Percentiles rank a stretch among this genome's conserved stretches.
Evolutionary conservation across 768 basidiomycete genomes (phyloP).

Genomic region (Lentinula boryana): DNA sequence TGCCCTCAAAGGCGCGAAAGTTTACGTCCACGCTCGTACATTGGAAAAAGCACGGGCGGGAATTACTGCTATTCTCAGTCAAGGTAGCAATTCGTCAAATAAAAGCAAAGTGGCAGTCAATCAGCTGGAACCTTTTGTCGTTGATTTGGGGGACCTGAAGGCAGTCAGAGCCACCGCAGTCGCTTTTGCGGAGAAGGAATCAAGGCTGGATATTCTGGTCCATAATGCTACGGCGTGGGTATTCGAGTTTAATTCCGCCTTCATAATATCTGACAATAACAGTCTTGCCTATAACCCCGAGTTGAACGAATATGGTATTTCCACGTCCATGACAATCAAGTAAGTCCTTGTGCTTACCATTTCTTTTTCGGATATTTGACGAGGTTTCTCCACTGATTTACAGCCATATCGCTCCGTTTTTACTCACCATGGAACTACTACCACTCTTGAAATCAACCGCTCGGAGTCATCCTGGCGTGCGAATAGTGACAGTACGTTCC

Average conservation of each 20-base stretch:
- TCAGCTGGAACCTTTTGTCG: background rate
- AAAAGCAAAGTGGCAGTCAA: background rate
- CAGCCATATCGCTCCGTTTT: slow-evolving; percentile 6
- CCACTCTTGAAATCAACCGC: slow-evolving; percentile 7
- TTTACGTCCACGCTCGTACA: slow-evolving; percentile 4
- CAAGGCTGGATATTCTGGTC: background rate
- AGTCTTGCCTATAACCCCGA: background rate
- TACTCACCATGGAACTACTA: slow-evolving; percentile 4
- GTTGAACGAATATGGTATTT: background rate
- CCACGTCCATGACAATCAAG: background rate
- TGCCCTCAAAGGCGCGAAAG: background rate
- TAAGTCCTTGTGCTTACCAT: background rate
- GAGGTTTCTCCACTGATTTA: background rate
- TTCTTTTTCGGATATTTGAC: too few relatives aligned
- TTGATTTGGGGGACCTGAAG: slow-evolving; percentile 2
- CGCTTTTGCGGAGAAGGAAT: background rate
- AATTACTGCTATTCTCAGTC: background rate
- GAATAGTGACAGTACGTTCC: background rate
- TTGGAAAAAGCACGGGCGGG: slow-evolving; percentile 1
- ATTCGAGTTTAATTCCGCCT: background rate
- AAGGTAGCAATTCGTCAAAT: background rate
- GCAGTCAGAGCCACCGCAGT: background rate
- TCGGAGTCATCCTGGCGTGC: slow-evolving; percentile 1
- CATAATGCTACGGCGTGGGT: background rate
- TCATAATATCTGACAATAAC: background rate